phyloP scores from a whole-genome alignment of 2,329 filamentous ascomycete genomes.

The Claviceps sp. region DNA sequence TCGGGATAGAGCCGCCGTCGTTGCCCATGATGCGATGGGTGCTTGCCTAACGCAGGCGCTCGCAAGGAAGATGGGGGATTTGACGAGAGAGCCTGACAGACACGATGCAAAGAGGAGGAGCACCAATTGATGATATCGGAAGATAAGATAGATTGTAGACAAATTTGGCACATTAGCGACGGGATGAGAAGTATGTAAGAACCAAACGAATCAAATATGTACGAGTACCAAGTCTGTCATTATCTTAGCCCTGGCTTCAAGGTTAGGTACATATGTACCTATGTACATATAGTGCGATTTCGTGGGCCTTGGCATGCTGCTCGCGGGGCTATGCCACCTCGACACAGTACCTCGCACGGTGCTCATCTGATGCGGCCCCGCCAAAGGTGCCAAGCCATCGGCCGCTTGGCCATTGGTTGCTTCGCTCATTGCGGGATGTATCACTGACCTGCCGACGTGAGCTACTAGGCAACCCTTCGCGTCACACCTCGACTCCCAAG shows the following conservation, averaged over 20 bases:
- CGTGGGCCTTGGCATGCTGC: not conserved
- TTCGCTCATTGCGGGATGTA: not conserved
- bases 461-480: not conserved
- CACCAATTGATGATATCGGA: not conserved
- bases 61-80: not conserved
- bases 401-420: not conserved
- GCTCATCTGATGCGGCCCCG: slow-evolving; percentile 5
- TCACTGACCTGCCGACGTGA: not conserved
- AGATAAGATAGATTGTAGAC: not conserved
- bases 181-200: no score
- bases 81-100: not conserved
- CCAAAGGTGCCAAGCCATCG: not conserved
- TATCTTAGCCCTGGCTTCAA: not conserved
- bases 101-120: not conserved
- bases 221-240: no score
- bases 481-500: not conserved
- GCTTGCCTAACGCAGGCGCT: not conserved
- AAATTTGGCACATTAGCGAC: no score
- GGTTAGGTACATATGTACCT: no score
- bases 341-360: slow-evolving; percentile 1
- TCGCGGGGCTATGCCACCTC: not conserved
- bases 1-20: slow-evolving; percentile 93
- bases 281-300: not conserved
- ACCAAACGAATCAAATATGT: no score
- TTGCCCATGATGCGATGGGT: slow-evolving; percentile 58